Evolutionary conservation across 306 rosid genomes (phyloP), one percentile per base, ranked within the genome.

Genomic region (Prinsepia uniflora): DNA sequence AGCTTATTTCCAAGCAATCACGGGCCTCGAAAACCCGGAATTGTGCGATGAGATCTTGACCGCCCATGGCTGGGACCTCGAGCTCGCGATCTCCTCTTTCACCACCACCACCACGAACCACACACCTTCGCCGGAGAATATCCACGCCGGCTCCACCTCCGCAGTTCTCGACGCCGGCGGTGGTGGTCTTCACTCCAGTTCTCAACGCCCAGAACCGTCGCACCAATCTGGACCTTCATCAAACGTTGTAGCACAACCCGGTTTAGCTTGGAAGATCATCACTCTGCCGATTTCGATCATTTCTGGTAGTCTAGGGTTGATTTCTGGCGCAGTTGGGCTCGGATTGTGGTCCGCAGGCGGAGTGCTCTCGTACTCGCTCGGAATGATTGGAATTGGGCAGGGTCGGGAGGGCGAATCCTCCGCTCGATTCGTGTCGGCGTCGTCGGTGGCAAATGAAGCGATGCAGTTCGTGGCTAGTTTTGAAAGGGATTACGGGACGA

Each of bases 331-430:
- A 1, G 81, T 95, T 78, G 96, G 99, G 0, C 72, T 95, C 5
- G 97, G 99, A 4, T 40, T 95, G 0, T 95, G 99, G 99, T 96
- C 91, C 30, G 99, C 96, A 4, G 96, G 99, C 6, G 99, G 99
- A 4, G 88, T 95, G 30, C 83, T 95, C 3, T 91, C 99, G 6
- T 95, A 89, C 74, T 91, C 97, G 5, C 76, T 95, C 4, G 96
- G 97, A 8, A 65, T 95, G 56, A n/a, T 95, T 3, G 97, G 99
- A 6, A n/a, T 91, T n/a, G 87, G 86, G 61, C 47, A 82, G 10
- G 55, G 75, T 18, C 70, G 79, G 41, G 61, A 60, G 6, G 72
- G 71, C 24, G 88, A 80, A 13, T 72, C 87, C 4, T 60, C 90
- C 0, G 74, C 87, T 41, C 94, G 82, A 49, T 58, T 89, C 81